phyloP scores from a whole-genome alignment of 2,329 filamentous ascomycete genomes.

The Trichoderma koningii region DNA sequence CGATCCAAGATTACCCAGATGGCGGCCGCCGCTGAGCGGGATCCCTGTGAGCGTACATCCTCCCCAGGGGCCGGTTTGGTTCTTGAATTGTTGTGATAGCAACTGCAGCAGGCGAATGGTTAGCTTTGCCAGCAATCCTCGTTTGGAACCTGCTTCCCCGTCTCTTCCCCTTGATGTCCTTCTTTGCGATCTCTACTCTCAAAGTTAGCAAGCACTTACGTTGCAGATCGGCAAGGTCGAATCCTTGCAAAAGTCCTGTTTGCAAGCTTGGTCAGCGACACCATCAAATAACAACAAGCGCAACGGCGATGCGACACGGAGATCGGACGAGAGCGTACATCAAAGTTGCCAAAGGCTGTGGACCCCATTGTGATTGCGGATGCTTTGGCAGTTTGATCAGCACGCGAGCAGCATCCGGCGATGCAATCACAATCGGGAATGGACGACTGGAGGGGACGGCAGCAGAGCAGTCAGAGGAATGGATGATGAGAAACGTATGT shows the following conservation, averaged over 20 bases:
- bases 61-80: constrained; percentile 61
- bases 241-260: constrained; percentile 78
- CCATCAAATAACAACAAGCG: constrained; percentile 1
- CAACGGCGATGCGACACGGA: not conserved
- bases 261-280: constrained; percentile 34
- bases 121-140: not conserved
- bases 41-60: constrained; percentile 81
- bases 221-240: constrained; percentile 83
- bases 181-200: not conserved
- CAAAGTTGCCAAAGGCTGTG: constrained; percentile 63
- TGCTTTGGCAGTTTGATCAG: constrained; percentile 15
- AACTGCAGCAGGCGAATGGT: constrained; percentile 32
- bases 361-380: constrained; percentile 54
- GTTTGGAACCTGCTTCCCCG: not conserved
- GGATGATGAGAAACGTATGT: not conserved
- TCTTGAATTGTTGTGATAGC: constrained; percentile 55
- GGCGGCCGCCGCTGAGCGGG: constrained; percentile 61
- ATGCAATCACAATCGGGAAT: constrained; percentile 21
- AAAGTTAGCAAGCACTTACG: constrained; percentile 54
- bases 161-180: not conserved
- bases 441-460: constrained; percentile 12
- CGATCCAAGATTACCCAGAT: constrained; percentile 87
- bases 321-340: constrained; percentile 44
- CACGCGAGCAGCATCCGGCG: constrained; percentile 14
- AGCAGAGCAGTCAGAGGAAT: not conserved